Evolutionary conservation across 192 early-diverging fungal genomes (phyloP), one percentile per base, ranked within the genome.

Genomic region (Coemansia reversa): DNA sequence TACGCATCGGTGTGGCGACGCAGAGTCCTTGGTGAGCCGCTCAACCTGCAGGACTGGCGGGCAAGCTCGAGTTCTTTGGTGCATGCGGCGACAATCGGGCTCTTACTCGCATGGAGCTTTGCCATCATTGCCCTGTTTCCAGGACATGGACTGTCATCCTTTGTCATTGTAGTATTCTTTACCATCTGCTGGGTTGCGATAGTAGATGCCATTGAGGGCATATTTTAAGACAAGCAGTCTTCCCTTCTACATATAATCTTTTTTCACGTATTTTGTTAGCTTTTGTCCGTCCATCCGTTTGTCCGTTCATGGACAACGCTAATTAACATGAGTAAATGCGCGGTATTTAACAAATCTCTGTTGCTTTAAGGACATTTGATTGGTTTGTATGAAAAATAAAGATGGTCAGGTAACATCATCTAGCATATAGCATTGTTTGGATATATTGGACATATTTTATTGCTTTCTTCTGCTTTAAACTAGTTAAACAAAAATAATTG

Each of bases 41-140:
- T 79, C 6, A 67, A 79, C 23, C 58, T 79, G 55, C 71, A 79
- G 52, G 63, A 79, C 65, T 79, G 76, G 76, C 76, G 74, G 45
- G 65, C 71, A 7, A 51, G 57, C 42, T 62, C 71, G 7, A 79
- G 48, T 58, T 55, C 54, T 7, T 39, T 74, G 32, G 76, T 79
- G 33, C 72, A 70, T 28, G 65, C 47, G 4, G 76, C 76, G 7
- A 79, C 76, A 7, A 25, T 67, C 6, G 76, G 76, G 11, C 62
- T 79, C 16, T 51, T 79, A 39, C 12, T 74, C 28, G 61, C 76
- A 0, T 79, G 76, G 72, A 24, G 24, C n/a, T 70, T 70, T 64
- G 72, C 76, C 2, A 28, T 60, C 4, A 25, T 74, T 18, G 76
- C 65, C 20, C 32, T 79, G 7, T 79, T 70, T 20, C 72, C 76